These are phyloP conservation scores for Salisapilia sapeloensis DNA, from an alignment of 352 stramenopile genomes.

Conservation along the genomic window DNA sequence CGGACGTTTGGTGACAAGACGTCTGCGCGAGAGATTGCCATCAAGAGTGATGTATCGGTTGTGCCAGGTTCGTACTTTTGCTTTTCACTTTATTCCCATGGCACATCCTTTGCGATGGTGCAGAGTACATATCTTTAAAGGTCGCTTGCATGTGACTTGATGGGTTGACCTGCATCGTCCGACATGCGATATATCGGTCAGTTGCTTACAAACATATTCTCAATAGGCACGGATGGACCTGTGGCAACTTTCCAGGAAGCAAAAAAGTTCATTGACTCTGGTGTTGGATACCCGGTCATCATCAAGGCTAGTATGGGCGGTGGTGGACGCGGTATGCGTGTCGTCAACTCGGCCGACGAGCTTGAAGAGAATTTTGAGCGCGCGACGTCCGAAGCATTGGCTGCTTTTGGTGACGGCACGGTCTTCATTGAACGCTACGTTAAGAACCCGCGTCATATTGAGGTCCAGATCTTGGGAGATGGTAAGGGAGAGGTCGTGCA, in stretches of 20 bases:
- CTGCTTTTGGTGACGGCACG: constrained; percentile 88
- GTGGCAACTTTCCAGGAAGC: constrained; percentile 83
- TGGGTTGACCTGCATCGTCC: constrained; percentile 16
- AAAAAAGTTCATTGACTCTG: constrained; percentile 78
- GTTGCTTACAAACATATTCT: no score
- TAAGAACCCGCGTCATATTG: constrained; percentile 90
- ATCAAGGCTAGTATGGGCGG: constrained; percentile 97
- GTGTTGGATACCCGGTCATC: constrained; percentile 90
- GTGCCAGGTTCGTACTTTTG: no score
- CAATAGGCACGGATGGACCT: constrained; percentile 81
- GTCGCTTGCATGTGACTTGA: no score
- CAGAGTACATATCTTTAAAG: no score
- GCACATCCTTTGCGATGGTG: no score
- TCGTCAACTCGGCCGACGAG: constrained; percentile 71
- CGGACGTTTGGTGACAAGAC: constrained; percentile 82
- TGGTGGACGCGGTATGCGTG: constrained; percentile 93
- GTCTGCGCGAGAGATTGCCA: constrained; percentile 74
- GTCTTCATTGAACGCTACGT: constrained; percentile 96
- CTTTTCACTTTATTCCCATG: no score
- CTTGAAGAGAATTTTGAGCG: constrained; percentile 80
- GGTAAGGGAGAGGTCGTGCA: constrained; percentile 88
- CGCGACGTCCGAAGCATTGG: constrained; percentile 72
- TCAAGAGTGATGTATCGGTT: constrained; percentile 77
- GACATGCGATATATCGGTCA: constrained; percentile 16
- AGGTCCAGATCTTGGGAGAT: constrained; percentile 96